These are phyloP conservation scores for Plenodomus tracheiphilus DNA, from an alignment of 2,329 filamentous ascomycete species.

Conservation along the genomic window DNA sequence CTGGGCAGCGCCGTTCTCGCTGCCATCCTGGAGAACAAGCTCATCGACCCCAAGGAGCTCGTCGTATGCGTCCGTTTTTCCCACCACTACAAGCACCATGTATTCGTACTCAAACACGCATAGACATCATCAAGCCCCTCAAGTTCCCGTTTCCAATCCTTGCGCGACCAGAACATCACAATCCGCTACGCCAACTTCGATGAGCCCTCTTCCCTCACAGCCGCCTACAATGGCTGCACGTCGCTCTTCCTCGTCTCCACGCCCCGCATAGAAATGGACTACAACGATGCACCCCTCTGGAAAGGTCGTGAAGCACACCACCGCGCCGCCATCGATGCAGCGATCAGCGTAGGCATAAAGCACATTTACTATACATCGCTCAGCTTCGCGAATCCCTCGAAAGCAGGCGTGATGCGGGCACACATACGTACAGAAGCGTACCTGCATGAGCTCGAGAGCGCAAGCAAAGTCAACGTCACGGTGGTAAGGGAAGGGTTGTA, in stretches of 20 bases:
- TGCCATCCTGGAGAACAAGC: conserved; percentile 47
- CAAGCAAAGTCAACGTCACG: conserved; percentile 32
- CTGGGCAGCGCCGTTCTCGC: conserved; percentile 50
- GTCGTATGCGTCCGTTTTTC: conserved; percentile 39
- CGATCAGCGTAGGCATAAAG: conserved; percentile 45
- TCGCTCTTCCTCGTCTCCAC: conserved; percentile 52
- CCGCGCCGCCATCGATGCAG: conserved; percentile 49
- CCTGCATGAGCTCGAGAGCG: conserved; percentile 34
- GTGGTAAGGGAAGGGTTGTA: conserved; percentile 52
- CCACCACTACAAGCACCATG: not conserved
- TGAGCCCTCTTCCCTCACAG: conserved; percentile 35
- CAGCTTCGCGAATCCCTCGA: conserved; percentile 47
- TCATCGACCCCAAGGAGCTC: conserved; percentile 44
- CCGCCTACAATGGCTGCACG: conserved; percentile 44
- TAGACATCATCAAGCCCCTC: conserved; percentile 26
- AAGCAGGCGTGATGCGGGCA: conserved; percentile 51
- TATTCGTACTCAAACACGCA: conserved; percentile 3
- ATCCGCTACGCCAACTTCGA: conserved; percentile 48
- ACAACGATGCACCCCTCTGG: conserved; percentile 46
- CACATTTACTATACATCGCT: conserved; percentile 54
- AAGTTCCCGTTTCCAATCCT: conserved; percentile 26
- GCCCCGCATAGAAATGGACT: conserved; percentile 50
- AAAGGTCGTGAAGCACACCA: conserved; percentile 51
- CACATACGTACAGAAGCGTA: conserved; percentile 52
- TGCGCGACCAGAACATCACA: conserved; percentile 37